Evolutionary conservation across 1,139 yeast species (phyloP).

Genomic region (Geotrichum europaeum): DNA sequence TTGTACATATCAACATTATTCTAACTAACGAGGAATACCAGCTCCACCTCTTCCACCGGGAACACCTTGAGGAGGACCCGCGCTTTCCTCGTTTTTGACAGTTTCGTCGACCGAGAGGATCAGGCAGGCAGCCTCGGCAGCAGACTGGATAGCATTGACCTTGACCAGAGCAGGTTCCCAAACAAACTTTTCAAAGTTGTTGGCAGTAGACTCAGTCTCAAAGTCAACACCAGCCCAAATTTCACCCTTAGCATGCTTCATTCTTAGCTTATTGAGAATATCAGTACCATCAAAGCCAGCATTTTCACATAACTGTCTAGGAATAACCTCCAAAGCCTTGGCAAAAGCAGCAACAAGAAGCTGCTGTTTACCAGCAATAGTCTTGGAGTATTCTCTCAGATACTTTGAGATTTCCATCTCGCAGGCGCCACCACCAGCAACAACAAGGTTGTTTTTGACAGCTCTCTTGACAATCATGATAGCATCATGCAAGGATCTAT

Average conservation of each 20-base stretch:
- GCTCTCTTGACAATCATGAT: conserved; percentile 98
- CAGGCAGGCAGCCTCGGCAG: conserved; percentile 95
- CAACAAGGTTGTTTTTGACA: conserved; percentile 75
- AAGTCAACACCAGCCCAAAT: conserved; percentile 90
- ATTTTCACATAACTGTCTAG: conserved; percentile 94
- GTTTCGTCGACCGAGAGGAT: conserved; percentile 94
- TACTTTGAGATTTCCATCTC: conserved; percentile 94
- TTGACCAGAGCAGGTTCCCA: conserved; percentile 98
- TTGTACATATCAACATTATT: neutral
- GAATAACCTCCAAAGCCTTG: conserved; percentile 88
- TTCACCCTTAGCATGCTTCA: conserved; percentile 92
- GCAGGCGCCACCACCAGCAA: conserved; percentile 99
- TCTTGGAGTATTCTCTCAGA: conserved; percentile 77
- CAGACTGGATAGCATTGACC: conserved; percentile 87
- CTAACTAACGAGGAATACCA: conserved; percentile 17
- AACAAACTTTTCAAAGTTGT: conserved; percentile 78
- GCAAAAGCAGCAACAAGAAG: conserved; percentile 88
- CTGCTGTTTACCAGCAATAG: conserved; percentile 95
- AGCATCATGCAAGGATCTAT: conserved; percentile 95
- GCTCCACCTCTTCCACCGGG: conserved; percentile 20
- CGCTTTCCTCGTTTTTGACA: conserved; percentile 64
- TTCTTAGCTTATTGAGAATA: conserved; percentile 78
- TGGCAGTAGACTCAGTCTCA: conserved; percentile 70
- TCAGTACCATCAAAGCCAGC: conserved; percentile 98
- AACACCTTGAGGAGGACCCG: conserved; percentile 33